These are phyloP conservation scores for Prunus campanulata DNA, from an alignment of 306 rosid genomes.

Conservation along the genomic window DNA sequence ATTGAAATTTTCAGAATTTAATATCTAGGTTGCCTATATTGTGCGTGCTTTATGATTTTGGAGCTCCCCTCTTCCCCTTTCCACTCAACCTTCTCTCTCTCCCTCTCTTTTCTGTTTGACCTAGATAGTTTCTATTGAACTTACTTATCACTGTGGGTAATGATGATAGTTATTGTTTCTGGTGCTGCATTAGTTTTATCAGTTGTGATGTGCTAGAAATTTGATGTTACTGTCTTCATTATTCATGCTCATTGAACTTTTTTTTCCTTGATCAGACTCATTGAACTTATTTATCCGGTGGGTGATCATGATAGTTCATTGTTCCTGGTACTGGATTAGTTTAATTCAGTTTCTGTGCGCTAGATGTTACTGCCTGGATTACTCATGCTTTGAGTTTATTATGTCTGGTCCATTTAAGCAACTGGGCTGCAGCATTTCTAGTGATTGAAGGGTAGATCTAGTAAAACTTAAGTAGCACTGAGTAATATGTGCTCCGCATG, in stretches of 20 bases:
- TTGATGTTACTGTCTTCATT: neutral
- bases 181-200: constrained; percentile 1
- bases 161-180: constrained; percentile 15
- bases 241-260: neutral
- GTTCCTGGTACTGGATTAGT: too few relatives aligned
- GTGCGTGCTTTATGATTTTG: constrained; percentile 34
- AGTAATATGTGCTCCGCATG: neutral
- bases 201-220: neutral
- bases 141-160: constrained; percentile 15
- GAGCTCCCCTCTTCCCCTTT: constrained; percentile 7
- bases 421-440: constrained; percentile 3
- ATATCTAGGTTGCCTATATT: constrained; percentile 28
- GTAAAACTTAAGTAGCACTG: neutral
- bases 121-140: constrained; percentile 22
- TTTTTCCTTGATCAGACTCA: neutral
- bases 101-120: neutral
- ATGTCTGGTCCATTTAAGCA: neutral
- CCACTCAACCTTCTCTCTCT: neutral
- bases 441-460: constrained; percentile 7
- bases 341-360: neutral
- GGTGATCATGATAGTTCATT: constrained; percentile 8
- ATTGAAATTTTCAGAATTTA: constrained; percentile 29
- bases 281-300: neutral
- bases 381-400: neutral
- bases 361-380: neutral